Base-by-base conservation (phyloP, 306 rosid species). In the Glycine latifolia region DNA sequence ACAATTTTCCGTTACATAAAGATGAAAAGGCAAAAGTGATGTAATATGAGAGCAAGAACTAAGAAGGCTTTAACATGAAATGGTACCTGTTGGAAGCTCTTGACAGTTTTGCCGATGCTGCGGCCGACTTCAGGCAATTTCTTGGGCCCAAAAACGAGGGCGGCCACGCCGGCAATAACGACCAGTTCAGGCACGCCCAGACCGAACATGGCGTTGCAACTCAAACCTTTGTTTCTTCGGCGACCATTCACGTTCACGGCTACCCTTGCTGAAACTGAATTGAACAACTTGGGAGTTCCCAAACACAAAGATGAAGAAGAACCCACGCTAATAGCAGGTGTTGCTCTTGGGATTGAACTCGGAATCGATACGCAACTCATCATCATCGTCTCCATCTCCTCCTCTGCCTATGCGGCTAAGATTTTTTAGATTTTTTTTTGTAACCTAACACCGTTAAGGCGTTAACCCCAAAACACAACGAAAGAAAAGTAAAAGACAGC, bases 51-150 rank as follows among this genome's bases (percentile, higher is more conserved):
- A 26, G 31, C 1, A 26, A 26, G 31, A 26, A 26, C 31, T 26
- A 26, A 1, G 31, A 26, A 26, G 31, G 31, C 31, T 26, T 26
- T 26, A 26, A 26, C 31, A 26, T 26, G 31, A 26, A 26, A 26
- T 26, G 31, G 31, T 26, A 26, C 99, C 98, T 93, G 98, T 75
- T 95, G 99, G 86, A 95, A 95, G 94, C 98, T 93, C 87, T 93
- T 95, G 54, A 95, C 89, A 20, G 98, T 95, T 89, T 92, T 93
- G 82, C 98, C 99, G 58, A 95, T 91, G 83, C 97, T 93, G 82
- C 88, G 91, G n/a, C 99, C 99, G 1, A 95, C 93, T 85, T 95
- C 99, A 0, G 99, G 99, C 82, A 95, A 82, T 84, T 95, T 84
- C 91, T 89, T 95, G 20, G 99, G 99, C 8, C 98, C 99, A 80